phyloP scores from a whole-genome alignment of 495 filamentous ascomycete genomes.

The Penicillium longicatenatum region DNA sequence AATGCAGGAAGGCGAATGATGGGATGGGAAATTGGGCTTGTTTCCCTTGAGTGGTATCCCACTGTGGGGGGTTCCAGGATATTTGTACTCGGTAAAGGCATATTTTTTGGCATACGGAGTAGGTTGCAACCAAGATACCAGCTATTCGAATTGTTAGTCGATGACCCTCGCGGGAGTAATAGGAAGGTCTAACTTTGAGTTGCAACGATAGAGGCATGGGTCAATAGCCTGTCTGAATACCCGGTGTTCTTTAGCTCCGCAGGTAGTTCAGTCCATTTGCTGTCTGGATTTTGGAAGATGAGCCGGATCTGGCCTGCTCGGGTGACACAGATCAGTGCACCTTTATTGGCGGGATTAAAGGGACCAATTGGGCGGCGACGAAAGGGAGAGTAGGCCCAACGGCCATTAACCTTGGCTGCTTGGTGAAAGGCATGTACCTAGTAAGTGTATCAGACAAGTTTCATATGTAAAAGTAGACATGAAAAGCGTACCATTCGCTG shows the following conservation, averaged over 20 bases:
- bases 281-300: slow-evolving; percentile 68
- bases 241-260: slow-evolving; percentile 69
- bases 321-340: slow-evolving; percentile 70
- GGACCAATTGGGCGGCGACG: slow-evolving; percentile 59
- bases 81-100: slow-evolving; percentile 62
- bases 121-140: slow-evolving; percentile 64
- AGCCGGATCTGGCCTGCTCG: slow-evolving; percentile 68
- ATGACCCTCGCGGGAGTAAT: neutral
- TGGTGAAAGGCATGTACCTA: slow-evolving; percentile 55
- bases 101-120: slow-evolving; percentile 67
- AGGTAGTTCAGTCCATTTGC: slow-evolving; percentile 64
- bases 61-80: slow-evolving; percentile 44
- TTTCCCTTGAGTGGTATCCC: slow-evolving; percentile 39
- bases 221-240: slow-evolving; percentile 68
- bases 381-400: slow-evolving; percentile 54
- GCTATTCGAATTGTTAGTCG: slow-evolving; percentile 27
- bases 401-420: slow-evolving; percentile 49
- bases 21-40: slow-evolving; percentile 44
- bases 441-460: slow-evolving; percentile 8
- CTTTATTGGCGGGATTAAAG: slow-evolving; percentile 66
- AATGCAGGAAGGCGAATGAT: slow-evolving; percentile 43
- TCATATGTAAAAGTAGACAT: neutral
- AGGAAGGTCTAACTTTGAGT: slow-evolving; percentile 58
- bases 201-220: slow-evolving; percentile 76
- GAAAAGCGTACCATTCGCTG: slow-evolving; percentile 51